These are phyloP conservation scores for Entonaema liquescens DNA, from an alignment of 495 filamentous ascomycete genomes.

Conservation along the genomic window DNA sequence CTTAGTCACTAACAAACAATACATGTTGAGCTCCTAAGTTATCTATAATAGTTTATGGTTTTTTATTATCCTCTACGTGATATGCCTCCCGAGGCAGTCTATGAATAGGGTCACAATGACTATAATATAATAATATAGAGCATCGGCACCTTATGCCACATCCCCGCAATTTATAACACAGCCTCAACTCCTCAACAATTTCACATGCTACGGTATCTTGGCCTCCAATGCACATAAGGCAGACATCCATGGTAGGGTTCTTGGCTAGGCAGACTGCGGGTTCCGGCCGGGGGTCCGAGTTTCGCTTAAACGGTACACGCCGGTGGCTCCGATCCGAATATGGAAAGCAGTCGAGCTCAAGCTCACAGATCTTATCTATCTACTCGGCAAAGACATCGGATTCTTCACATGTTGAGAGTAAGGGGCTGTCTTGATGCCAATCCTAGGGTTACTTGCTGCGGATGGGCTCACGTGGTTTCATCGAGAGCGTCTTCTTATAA, in stretches of 20 bases:
- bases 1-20: neutral
- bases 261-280: slow-evolving; percentile 3
- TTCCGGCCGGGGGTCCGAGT: neutral
- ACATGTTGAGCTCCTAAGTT: too few relatives aligned
- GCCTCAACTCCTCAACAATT: neutral
- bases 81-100: too few relatives aligned
- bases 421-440: neutral
- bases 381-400: neutral
- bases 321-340: neutral
- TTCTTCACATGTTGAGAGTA: neutral
- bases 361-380: neutral
- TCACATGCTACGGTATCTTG: neutral
- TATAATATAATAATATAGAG: too few relatives aligned
- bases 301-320: neutral
- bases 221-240: neutral
- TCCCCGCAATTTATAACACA: too few relatives aligned
- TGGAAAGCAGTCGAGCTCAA: neutral
- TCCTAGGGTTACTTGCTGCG: slow-evolving; percentile 1
- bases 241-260: neutral
- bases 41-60: too few relatives aligned
- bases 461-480: neutral
- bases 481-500: neutral
- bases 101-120: too few relatives aligned
- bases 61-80: too few relatives aligned
- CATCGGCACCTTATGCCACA: too few relatives aligned